phyloP scores from a whole-genome alignment of 176 grass and related monocot genomes.

The Thalia dealbata region DNA sequence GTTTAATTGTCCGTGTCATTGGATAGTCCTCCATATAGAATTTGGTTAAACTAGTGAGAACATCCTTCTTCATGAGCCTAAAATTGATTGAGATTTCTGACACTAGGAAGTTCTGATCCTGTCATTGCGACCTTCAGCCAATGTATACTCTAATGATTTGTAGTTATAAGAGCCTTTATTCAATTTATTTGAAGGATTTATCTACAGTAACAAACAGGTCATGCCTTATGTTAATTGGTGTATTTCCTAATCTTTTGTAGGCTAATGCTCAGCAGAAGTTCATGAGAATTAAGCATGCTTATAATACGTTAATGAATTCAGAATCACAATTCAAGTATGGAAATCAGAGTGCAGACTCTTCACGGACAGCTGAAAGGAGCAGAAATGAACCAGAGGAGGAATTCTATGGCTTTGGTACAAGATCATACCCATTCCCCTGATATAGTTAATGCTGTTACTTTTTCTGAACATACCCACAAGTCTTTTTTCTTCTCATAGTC shows the following conservation, averaged over 20 bases:
- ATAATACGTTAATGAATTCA: constrained; percentile 76
- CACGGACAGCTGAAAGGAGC: constrained; percentile 23
- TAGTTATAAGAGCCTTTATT: not conserved
- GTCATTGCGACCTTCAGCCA: not conserved
- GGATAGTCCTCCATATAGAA: not conserved
- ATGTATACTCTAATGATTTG: not conserved
- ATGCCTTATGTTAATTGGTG: not conserved
- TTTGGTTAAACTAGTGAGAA: not conserved
- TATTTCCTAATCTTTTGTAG: constrained; percentile 16
- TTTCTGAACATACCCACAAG: no score
- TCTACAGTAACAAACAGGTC: no score
- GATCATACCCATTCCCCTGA: not conserved
- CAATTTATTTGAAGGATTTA: not conserved
- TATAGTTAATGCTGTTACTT: not conserved
- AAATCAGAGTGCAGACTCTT: constrained; percentile 31
- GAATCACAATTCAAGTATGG: constrained; percentile 48
- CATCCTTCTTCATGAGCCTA: not conserved
- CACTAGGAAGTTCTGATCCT: not conserved
- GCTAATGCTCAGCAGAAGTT: constrained; percentile 73
- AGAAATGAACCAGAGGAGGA: constrained; percentile 34
- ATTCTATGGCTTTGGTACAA: constrained; percentile 78
- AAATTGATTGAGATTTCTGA: not conserved
- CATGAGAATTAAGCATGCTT: constrained; percentile 87
- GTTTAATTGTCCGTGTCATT: not conserved
- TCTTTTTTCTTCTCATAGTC: not conserved